Evolutionary conservation across 371 early-diverging fungal species (phyloP).

Genomic region (Rhizopus sp.): DNA sequence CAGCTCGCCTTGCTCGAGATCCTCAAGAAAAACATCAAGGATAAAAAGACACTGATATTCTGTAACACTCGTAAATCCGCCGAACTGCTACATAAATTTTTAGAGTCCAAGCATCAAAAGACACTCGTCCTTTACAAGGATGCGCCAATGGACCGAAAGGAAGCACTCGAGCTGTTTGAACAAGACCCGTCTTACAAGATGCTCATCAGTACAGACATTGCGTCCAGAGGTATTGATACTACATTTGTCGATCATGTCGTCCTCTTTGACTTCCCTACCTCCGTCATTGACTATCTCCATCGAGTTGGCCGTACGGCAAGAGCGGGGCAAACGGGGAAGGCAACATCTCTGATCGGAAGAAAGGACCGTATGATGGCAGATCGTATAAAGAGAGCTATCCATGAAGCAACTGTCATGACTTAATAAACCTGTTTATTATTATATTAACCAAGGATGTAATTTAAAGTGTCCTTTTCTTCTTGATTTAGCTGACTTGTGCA

Average conservation of each 20-base stretch:
- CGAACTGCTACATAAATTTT: conserved; percentile 59
- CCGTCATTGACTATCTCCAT: conserved; percentile 93
- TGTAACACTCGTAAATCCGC: conserved; percentile 81
- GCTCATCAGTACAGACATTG: conserved; percentile 93
- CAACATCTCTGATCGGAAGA: conserved; percentile 79
- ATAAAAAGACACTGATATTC: conserved; percentile 74
- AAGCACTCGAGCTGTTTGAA: conserved; percentile 47
- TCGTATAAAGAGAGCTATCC: conserved; percentile 72
- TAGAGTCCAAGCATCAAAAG: conserved; percentile 60
- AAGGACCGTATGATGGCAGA: conserved; percentile 81
- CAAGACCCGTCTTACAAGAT: conserved; percentile 40
- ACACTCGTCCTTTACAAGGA: conserved; percentile 64
- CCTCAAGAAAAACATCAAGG: conserved; percentile 64
- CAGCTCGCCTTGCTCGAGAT: conserved; percentile 73
- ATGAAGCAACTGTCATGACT: conserved; percentile 59
- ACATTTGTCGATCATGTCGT: conserved; percentile 90
- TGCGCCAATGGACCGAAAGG: conserved; percentile 43
- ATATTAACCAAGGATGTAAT: conserved; percentile 14
- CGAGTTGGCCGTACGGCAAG: conserved; percentile 97
- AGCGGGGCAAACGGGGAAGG: conserved; percentile 83
- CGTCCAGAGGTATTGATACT: conserved; percentile 94
- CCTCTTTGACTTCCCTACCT: conserved; percentile 93
- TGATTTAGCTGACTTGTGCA: conserved; percentile 43
- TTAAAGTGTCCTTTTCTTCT: conserved; percentile 32
- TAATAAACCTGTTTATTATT: conserved; percentile 18